Conservation (phyloP, 805 yeast genomes). For the Candida berthetii region DNA sequence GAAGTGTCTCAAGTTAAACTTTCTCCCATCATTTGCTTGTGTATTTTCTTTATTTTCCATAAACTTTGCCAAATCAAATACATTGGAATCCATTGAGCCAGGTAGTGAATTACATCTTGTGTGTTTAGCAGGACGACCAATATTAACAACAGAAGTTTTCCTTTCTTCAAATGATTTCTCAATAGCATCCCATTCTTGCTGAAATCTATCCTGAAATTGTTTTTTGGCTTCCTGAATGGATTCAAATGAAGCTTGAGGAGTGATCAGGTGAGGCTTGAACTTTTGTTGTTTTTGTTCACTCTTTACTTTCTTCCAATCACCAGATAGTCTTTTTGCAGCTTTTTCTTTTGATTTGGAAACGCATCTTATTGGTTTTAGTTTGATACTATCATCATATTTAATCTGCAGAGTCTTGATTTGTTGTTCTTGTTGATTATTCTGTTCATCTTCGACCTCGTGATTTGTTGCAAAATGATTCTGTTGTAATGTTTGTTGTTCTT, state of each 20-base stretch:
- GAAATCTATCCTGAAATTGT: not conserved
- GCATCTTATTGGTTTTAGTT: slow-evolving; percentile 14
- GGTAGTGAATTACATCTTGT: slow-evolving; percentile 6
- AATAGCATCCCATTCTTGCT: not conserved
- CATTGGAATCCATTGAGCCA: not conserved
- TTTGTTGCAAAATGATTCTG: not conserved
- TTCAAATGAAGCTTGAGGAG: slow-evolving; percentile 1
- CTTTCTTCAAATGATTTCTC: not conserved
- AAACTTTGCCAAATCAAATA: not conserved
- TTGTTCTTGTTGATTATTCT: no score
- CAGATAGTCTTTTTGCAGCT: not conserved
- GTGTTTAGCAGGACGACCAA: not conserved
- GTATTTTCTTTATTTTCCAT: not conserved
- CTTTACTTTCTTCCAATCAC: not conserved
- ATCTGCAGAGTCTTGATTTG: not conserved
- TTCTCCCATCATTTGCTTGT: not conserved
- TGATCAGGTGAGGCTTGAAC: not conserved
- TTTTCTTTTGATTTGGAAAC: slow-evolving; percentile 3
- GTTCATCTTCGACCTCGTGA: not conserved
- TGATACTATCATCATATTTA: not conserved
- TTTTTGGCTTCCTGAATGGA: not conserved
- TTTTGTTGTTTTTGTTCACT: not conserved
- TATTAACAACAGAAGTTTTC: not conserved
- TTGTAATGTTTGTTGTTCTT: not conserved
- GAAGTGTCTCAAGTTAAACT: slow-evolving; percentile 18